These are phyloP conservation scores for Linum usitatissimum DNA, from an alignment of 345 rosid species.

Conservation along the genomic window DNA sequence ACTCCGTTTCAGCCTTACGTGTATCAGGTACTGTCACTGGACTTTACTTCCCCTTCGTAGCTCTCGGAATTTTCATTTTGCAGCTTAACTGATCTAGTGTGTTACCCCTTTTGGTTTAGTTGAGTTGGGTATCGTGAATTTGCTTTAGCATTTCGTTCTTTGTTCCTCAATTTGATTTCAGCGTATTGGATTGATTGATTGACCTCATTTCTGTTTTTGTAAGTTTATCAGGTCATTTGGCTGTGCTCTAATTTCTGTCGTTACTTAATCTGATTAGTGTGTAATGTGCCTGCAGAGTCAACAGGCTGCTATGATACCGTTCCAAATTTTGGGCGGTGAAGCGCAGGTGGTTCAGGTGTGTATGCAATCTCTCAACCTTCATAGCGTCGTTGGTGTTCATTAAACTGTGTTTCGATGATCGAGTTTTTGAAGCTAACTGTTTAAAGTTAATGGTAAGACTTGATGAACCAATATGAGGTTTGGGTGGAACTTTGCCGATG, in stretches of 20 bases:
- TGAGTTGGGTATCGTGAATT: neutral
- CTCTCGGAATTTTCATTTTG: neutral
- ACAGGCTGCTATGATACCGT: constrained; percentile 71
- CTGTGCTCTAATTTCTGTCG: neutral
- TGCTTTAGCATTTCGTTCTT: neutral
- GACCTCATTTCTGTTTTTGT: neutral
- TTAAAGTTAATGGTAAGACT: no score
- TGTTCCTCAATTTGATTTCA: neutral
- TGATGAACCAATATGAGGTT: no score
- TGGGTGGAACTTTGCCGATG: no score
- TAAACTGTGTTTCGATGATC: no score
- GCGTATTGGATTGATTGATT: neutral
- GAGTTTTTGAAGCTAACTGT: no score
- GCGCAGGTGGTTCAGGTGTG: constrained; percentile 93
- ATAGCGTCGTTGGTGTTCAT: neutral
- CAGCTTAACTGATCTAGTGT: neutral
- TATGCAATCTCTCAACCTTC: neutral
- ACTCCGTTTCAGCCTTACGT: constrained; percentile 98
- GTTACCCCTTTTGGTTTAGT: neutral
- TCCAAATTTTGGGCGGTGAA: constrained; percentile 97
- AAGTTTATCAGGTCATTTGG: neutral
- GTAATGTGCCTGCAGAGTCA: constrained; percentile 48
- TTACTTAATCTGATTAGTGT: constrained; percentile 10
- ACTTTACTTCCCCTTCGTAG: neutral
- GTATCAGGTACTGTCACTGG: constrained; percentile 52